Evolutionary conservation across 1,284 basidiomycete species (phyloP).

Genomic region (Hymenochaete sp.): DNA sequence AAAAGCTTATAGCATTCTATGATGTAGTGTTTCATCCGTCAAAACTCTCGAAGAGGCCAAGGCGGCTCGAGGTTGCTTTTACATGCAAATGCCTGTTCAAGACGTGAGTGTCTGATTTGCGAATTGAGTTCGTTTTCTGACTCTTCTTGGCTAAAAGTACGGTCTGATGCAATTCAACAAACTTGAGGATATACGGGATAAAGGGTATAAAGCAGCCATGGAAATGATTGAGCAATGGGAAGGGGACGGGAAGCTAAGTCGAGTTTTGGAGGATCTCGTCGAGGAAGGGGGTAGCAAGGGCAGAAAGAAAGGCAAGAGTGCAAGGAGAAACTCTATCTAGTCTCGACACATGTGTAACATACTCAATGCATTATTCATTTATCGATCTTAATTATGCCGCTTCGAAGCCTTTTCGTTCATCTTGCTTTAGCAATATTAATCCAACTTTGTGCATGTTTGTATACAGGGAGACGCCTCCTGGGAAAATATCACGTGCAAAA

Average conservation of each 20-base stretch:
- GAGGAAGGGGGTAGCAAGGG: conserved; percentile 35
- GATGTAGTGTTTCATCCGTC: conserved; percentile 82
- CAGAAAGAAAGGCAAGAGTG: conserved; percentile 65
- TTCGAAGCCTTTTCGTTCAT: too few relatives aligned
- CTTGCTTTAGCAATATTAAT: too few relatives aligned
- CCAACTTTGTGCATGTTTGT: too few relatives aligned
- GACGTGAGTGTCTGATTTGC: conserved; percentile 39
- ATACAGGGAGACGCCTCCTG: too few relatives aligned
- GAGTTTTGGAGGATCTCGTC: conserved; percentile 52
- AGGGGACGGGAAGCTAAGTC: conserved; percentile 73
- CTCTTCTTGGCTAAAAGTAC: conserved; percentile 39
- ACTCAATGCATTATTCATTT: too few relatives aligned
- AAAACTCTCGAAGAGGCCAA: conserved; percentile 94
- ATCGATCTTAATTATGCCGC: too few relatives aligned
- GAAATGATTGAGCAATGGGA: conserved; percentile 74
- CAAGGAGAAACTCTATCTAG: conserved; percentile 64
- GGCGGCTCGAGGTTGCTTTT: conserved; percentile 77
- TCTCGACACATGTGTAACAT: too few relatives aligned
- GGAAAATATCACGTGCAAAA: too few relatives aligned
- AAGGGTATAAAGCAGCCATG: conserved; percentile 73
- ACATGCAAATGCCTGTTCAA: conserved; percentile 93
- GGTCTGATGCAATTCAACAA: conserved; percentile 74
- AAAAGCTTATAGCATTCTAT: background rate
- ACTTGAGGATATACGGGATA: conserved; percentile 77
- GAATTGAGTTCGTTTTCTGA: conserved; percentile 22